A percentile compares a stretch with the other conserved stretches of the same genome.
Conservation (phyloP, 2,329 filamentous ascomycete species). For the Aspergillus cejpii region DNA sequence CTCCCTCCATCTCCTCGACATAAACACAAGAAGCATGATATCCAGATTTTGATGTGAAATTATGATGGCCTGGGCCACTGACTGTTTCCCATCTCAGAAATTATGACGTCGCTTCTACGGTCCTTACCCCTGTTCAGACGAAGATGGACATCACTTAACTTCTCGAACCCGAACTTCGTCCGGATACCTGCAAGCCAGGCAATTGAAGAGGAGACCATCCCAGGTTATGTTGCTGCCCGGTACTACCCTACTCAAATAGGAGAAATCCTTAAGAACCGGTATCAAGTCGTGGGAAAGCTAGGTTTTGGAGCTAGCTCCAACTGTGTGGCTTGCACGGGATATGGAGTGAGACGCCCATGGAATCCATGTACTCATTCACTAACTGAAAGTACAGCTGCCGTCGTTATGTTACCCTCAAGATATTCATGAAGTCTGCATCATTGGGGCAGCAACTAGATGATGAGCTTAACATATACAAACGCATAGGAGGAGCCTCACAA, state of each 20-base stretch:
- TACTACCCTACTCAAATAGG: slow-evolving; percentile 31
- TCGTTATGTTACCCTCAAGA: slow-evolving; percentile 28
- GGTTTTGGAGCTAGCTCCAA: slow-evolving; percentile 35
- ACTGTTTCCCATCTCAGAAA: too few relatives aligned
- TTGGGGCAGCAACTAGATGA: slow-evolving; percentile 27
- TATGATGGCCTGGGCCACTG: too few relatives aligned
- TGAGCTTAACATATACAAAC: slow-evolving; percentile 42
- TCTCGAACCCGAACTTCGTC: slow-evolving; percentile 25
- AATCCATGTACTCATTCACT: neutral
- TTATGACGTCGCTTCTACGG: slow-evolving; percentile 16
- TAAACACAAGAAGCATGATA: too few relatives aligned
- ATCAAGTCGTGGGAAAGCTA: slow-evolving; percentile 33
- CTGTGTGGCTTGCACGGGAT: slow-evolving; percentile 34
- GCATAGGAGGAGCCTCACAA: slow-evolving; percentile 25
- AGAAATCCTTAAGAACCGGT: slow-evolving; percentile 25
- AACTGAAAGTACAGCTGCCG: slow-evolving; percentile 14
- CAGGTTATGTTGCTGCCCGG: slow-evolving; percentile 18
- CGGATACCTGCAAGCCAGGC: slow-evolving; percentile 19
- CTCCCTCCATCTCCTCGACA: too few relatives aligned
- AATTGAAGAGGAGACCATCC: slow-evolving; percentile 32
- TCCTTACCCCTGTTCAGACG: slow-evolving; percentile 21
- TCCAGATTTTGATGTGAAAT: too few relatives aligned
- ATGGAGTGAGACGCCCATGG: slow-evolving; percentile 21
- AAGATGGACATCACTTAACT: slow-evolving; percentile 29
- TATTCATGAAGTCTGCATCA: slow-evolving; percentile 24